Percentiles rank a stretch among this genome's conserved stretches.
These are phyloP conservation scores for Alopecurus myosuroides DNA, from an alignment of 176 grass and related monocot species.

Conservation along the genomic window DNA sequence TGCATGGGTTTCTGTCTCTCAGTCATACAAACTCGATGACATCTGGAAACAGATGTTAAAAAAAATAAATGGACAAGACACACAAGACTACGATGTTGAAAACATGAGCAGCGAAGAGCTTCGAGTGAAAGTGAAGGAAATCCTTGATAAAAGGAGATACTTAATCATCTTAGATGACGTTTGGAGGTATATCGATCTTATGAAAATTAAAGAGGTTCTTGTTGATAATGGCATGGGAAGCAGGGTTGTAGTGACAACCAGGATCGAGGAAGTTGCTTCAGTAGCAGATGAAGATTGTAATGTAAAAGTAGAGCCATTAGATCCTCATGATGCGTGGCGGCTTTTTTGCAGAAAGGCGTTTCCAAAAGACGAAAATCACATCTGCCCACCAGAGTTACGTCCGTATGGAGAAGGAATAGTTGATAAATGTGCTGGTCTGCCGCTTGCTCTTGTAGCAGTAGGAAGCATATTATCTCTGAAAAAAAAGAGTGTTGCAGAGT, in stretches of 20 bases:
- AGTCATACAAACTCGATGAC: background rate
- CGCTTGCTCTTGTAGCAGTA: constrained; percentile 42
- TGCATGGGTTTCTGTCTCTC: constrained; percentile 22
- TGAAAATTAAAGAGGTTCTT: background rate
- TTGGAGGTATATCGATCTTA: background rate
- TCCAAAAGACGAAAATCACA: background rate
- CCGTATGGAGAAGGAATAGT: constrained; percentile 22
- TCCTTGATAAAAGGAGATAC: background rate
- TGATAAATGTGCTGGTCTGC: constrained; percentile 40
- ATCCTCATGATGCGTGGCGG: background rate
- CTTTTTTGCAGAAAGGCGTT: background rate
- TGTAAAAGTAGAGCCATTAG: background rate
- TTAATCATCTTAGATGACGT: constrained; percentile 18
- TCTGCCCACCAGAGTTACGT: background rate
- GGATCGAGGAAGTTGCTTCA: background rate
- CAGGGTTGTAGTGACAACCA: background rate
- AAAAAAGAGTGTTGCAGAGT: background rate
- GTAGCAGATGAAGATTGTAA: background rate
- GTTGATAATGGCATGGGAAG: background rate
- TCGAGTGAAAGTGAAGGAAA: background rate
- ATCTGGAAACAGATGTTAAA: constrained; percentile 8
- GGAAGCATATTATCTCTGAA: constrained; percentile 29
- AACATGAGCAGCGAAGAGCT: background rate
- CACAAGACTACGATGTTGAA: background rate
- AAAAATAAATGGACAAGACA: background rate